Evolutionary conservation across 1,139 yeast genomes (phyloP).

Genomic region (Lodderomyces pseudojiufengensis): DNA sequence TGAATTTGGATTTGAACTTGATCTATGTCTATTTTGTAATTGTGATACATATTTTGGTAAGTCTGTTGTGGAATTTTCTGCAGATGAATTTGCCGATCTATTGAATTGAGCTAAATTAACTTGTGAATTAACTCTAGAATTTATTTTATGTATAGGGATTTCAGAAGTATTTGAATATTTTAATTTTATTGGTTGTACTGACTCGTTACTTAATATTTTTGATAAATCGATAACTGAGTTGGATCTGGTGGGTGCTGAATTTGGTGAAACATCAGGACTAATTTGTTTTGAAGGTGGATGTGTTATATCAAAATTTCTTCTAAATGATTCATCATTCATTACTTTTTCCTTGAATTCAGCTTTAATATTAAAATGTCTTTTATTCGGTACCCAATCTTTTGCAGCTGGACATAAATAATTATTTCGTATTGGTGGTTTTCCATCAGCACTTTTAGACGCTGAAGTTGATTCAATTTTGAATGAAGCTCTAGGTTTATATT

Average conservation of each 20-base stretch:
- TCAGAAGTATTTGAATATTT: conserved; percentile 39
- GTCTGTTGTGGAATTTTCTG: conserved; percentile 25
- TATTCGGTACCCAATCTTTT: conserved; percentile 36
- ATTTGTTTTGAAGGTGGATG: conserved; percentile 35
- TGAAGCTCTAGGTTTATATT: conserved; percentile 26
- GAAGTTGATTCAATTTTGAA: conserved; percentile 21
- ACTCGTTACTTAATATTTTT: conserved; percentile 34
- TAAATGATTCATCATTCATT: conserved; percentile 41
- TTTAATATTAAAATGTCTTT: conserved; percentile 27
- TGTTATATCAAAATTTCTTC: conserved; percentile 26
- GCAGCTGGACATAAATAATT: conserved; percentile 35
- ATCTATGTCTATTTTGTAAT: conserved; percentile 17
- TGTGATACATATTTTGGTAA: conserved; percentile 20
- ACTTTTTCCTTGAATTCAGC: conserved; percentile 35
- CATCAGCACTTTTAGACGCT: conserved; percentile 9
- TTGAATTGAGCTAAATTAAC: conserved; percentile 10
- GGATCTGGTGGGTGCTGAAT: conserved; percentile 40
- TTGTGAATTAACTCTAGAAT: conserved; percentile 42
- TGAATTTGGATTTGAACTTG: conserved; percentile 20
- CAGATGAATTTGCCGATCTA: conserved; percentile 16
- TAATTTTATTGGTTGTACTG: conserved; percentile 41
- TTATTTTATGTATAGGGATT: conserved; percentile 38
- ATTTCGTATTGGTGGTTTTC: conserved; percentile 5
- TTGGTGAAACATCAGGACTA: conserved; percentile 45
- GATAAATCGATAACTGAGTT: conserved; percentile 44